phyloP scores from a whole-genome alignment of 2,329 filamentous ascomycete genomes.

The Immersiporthe knoxdaviesiana region DNA sequence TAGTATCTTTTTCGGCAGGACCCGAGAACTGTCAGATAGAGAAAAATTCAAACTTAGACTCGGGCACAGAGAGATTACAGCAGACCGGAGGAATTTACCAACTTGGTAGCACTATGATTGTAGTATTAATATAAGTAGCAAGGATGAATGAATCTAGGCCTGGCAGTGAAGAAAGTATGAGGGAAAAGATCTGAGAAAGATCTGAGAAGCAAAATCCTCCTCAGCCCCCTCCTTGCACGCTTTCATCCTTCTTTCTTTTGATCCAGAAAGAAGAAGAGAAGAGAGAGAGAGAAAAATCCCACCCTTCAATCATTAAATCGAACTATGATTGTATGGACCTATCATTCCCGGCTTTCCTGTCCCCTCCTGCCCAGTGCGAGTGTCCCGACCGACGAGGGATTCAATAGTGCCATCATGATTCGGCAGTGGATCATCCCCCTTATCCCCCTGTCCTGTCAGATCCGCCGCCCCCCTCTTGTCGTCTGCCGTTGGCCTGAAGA shows the following conservation, averaged over 20 bases:
- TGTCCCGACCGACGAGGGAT: conserved; percentile 5
- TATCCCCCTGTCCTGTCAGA: neutral
- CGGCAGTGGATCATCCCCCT: conserved; percentile 1
- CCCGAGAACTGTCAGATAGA: neutral
- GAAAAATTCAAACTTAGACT: neutral
- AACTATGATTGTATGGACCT: neutral
- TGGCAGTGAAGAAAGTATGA: too few relatives aligned
- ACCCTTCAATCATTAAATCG: neutral
- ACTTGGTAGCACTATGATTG: too few relatives aligned
- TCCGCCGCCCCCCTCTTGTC: neutral
- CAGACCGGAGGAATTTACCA: too few relatives aligned
- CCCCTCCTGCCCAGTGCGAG: conserved; percentile 5
- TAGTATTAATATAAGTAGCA: too few relatives aligned
- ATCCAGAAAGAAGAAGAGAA: neutral
- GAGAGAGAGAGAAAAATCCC: neutral
- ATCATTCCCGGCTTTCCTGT: neutral
- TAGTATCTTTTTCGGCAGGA: neutral
- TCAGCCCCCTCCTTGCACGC: too few relatives aligned
- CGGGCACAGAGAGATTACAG: too few relatives aligned
- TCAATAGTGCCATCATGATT: conserved; percentile 2
- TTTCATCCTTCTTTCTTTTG: neutral
- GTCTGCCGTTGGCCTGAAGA: neutral
- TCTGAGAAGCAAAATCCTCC: neutral
- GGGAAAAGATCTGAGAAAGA: neutral
- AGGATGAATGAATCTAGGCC: too few relatives aligned